A percentile compares a stretch with the other conserved stretches of the same genome.
These are phyloP conservation scores for Sutorius eximius DNA, from an alignment of 1,284 basidiomycete species.

Conservation along the genomic window DNA sequence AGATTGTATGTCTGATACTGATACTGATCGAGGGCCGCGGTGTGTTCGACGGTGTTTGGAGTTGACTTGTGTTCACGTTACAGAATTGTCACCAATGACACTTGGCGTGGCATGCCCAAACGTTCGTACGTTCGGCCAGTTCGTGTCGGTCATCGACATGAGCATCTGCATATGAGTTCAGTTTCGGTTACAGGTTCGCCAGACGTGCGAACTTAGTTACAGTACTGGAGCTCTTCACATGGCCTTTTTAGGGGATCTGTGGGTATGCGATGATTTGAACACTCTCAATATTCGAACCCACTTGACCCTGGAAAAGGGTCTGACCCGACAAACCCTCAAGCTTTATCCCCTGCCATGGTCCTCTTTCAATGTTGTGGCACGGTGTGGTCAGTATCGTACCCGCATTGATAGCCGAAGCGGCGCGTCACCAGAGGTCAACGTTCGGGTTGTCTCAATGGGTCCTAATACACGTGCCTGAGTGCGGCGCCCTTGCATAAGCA, in stretches of 20 bases:
- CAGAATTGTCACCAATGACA: not conserved
- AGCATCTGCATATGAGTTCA: not conserved
- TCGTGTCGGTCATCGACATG: not conserved
- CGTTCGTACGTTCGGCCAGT: not conserved
- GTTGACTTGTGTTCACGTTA: not conserved
- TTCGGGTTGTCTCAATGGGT: conserved; percentile 13
- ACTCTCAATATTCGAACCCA: not conserved
- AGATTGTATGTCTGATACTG: not conserved
- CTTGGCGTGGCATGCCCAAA: conserved; percentile 1
- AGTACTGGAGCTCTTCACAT: not conserved
- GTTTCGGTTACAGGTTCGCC: not conserved
- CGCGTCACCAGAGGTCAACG: conserved; percentile 3
- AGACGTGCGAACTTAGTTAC: conserved; percentile 2
- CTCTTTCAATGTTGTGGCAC: conserved; percentile 2
- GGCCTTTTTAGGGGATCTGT: conserved; percentile 9
- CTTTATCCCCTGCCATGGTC: not conserved
- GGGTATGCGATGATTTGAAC: not conserved
- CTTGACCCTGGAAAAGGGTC: conserved; percentile 17
- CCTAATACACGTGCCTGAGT: conserved; percentile 16
- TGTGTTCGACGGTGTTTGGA: not conserved
- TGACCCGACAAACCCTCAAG: not conserved
- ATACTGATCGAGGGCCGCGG: not conserved
- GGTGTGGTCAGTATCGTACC: not conserved
- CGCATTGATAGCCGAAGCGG: not conserved
- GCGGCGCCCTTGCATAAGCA: conserved; percentile 4